Percentiles rank a stretch among this genome's conserved stretches.
Conservation (phyloP, 176 grass and related monocot species). For the Aegilops speltoides region DNA sequence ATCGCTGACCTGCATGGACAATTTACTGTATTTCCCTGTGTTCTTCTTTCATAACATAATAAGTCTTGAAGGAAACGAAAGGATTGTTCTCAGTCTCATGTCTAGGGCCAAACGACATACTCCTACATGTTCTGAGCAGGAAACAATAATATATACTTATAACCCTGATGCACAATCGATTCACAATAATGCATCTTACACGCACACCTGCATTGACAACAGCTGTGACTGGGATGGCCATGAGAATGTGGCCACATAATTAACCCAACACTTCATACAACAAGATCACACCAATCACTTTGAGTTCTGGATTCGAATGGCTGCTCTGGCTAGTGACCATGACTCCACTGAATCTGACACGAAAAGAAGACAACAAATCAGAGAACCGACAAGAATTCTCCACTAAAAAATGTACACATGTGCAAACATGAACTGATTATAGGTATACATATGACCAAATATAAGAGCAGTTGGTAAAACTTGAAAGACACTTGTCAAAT, state of each 20-base stretch:
- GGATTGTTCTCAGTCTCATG: too few species aligned
- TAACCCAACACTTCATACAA: not conserved
- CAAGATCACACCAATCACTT: not conserved
- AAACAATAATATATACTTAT: too few species aligned
- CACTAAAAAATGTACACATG: not conserved
- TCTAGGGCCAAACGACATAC: too few species aligned
- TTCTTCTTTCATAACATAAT: too few species aligned
- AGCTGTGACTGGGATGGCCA: not conserved
- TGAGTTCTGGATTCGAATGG: not conserved
- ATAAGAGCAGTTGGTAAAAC: not conserved
- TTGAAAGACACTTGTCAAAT: not conserved
- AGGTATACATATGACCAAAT: not conserved
- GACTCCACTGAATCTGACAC: not conserved
- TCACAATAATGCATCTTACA: too few species aligned
- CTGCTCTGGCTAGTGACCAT: not conserved
- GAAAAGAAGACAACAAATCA: constrained; percentile 12
- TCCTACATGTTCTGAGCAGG: too few species aligned
- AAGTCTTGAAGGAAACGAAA: too few species aligned
- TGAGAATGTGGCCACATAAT: not conserved
- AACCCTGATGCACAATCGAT: too few species aligned
- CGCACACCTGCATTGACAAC: not conserved
- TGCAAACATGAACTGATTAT: not conserved
- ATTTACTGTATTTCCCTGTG: too few species aligned
- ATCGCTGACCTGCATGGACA: too few species aligned
- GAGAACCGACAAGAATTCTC: not conserved